Conservation (phyloP, 83 land plant species). For the Thuja plicata region DNA sequence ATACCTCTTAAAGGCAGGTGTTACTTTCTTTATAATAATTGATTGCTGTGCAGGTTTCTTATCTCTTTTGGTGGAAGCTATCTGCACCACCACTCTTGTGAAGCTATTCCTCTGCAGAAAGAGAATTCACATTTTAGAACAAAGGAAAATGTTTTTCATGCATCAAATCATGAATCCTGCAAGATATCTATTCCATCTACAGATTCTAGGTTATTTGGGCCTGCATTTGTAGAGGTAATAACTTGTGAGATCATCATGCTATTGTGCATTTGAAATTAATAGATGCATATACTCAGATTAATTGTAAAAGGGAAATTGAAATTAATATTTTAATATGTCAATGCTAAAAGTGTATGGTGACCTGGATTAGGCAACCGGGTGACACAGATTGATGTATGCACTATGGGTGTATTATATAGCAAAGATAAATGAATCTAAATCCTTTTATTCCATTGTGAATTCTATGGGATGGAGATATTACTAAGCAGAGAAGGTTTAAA, state of each 20-base stretch:
- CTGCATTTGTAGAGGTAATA: conserved; percentile 72
- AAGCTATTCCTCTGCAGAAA: conserved; percentile 20
- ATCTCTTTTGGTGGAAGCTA: conserved; percentile 64
- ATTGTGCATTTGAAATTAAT: neutral
- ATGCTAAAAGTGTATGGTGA: neutral
- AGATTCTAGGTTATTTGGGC: conserved; percentile 43
- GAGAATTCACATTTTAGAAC: neutral
- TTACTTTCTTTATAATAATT: neutral
- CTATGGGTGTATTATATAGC: neutral
- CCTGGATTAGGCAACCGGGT: neutral
- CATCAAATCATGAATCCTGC: conserved; percentile 39
- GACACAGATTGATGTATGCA: neutral
- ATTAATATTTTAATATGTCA: neutral
- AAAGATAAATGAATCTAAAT: neutral
- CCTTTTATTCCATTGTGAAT: neutral
- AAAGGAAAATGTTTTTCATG: neutral
- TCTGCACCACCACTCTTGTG: conserved; percentile 21
- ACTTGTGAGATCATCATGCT: neutral
- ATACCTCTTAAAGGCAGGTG: neutral
- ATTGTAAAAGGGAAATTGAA: neutral
- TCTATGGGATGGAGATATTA: neutral
- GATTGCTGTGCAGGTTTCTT: conserved; percentile 42
- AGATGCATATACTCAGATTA: neutral
- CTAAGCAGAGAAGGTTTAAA: neutral
- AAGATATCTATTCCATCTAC: conserved; percentile 39